A percentile compares a stretch with the other conserved stretches of the same genome.
phyloP scores from a whole-genome alignment of 164 flowering plant species.

The Taxillus chinensis region DNA sequence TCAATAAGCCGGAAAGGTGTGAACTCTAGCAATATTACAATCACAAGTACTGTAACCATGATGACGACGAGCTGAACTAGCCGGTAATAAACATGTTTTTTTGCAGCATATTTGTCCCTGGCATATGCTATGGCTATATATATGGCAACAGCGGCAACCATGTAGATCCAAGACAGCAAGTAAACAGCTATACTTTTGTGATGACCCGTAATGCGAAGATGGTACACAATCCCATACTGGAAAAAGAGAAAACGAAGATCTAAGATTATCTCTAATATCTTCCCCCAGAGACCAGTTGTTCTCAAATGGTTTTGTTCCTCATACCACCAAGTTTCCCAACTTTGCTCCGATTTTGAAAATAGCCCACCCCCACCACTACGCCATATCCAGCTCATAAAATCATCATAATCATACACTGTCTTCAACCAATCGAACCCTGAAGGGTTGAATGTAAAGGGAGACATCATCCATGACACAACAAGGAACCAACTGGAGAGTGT shows the following conservation, averaged over 20 bases:
- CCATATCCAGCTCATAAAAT: conserved; percentile 88
- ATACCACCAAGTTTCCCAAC: conserved; percentile 99
- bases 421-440: conserved; percentile 99
- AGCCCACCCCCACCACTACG: conserved; percentile 37
- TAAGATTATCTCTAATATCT: conserved; percentile 69
- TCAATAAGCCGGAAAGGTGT: conserved; percentile 43
- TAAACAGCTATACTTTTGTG: conserved; percentile 67
- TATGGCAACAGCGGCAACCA: conserved; percentile 50
- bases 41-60: conserved; percentile 35
- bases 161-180: conserved; percentile 68
- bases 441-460: conserved; percentile 89
- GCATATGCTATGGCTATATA: conserved; percentile 52
- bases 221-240: conserved; percentile 88
- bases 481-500: conserved; percentile 88
- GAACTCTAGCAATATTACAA: conserved; percentile 45
- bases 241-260: conserved; percentile 94
- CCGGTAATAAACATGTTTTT: conserved; percentile 68
- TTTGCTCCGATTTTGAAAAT: conserved; percentile 59
- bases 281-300: conserved; percentile 89
- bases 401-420: conserved; percentile 85
- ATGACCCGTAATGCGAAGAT: conserved; percentile 38
- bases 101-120: conserved; percentile 61
- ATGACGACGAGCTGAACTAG: conserved; percentile 57
- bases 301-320: conserved; percentile 87
- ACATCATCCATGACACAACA: conserved; percentile 80